Conservation (phyloP, 2,329 filamentous ascomycete genomes). For the Phaeophleospora eucalypticola region DNA sequence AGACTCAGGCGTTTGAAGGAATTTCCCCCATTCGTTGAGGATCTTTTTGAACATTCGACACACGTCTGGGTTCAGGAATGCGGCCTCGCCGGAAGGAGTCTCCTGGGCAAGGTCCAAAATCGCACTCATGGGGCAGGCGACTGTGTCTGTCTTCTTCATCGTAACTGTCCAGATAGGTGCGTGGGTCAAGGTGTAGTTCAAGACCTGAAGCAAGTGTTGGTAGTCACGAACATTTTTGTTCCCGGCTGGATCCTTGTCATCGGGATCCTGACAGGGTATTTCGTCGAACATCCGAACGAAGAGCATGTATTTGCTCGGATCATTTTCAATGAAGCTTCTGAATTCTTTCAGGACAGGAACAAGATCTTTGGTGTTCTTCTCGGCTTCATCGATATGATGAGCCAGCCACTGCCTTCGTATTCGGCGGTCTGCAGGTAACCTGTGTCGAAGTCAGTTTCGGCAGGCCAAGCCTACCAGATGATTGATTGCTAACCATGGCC, state of each 20-base stretch:
- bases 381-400: slow-evolving; percentile 53
- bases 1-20: slow-evolving; percentile 32
- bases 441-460: not conserved
- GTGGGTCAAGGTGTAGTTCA: slow-evolving; percentile 53
- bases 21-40: slow-evolving; percentile 47
- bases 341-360: slow-evolving; percentile 62
- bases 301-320: slow-evolving; percentile 61
- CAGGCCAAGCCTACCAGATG: too few relatives aligned
- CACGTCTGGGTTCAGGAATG: slow-evolving; percentile 51
- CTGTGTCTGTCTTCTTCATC: slow-evolving; percentile 40
- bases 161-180: slow-evolving; percentile 42
- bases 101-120: slow-evolving; percentile 59
- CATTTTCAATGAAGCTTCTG: slow-evolving; percentile 60
- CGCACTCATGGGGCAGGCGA: slow-evolving; percentile 55
- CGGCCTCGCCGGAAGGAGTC: slow-evolving; percentile 51
- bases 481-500: slow-evolving; percentile 60
- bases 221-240: slow-evolving; percentile 62
- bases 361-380: slow-evolving; percentile 49
- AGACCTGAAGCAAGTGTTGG: slow-evolving; percentile 60
- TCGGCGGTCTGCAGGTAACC: slow-evolving; percentile 48
- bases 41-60: slow-evolving; percentile 52
- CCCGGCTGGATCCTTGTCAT: slow-evolving; percentile 58
- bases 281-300: slow-evolving; percentile 62
- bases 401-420: slow-evolving; percentile 62
- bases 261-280: slow-evolving; percentile 58